These are phyloP conservation scores for Tricholomella constricta DNA, from an alignment of 768 basidiomycete genomes.

Conservation along the genomic window DNA sequence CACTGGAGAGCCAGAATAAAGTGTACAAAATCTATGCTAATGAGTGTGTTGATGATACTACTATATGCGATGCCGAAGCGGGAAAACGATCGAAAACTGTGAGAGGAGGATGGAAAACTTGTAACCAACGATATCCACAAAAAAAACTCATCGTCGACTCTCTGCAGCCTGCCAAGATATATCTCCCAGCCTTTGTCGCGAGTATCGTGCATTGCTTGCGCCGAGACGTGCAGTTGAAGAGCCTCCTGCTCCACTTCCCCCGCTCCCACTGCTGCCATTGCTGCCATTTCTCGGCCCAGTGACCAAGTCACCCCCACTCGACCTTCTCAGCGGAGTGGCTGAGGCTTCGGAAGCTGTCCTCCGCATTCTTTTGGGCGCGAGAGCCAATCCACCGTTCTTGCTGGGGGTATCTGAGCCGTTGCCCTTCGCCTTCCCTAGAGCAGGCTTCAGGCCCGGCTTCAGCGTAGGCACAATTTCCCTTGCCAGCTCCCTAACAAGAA, in stretches of 20 bases:
- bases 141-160: slow-evolving; percentile 12
- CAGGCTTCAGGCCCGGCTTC: slow-evolving; percentile 68
- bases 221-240: slow-evolving; percentile 30
- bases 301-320: slow-evolving; percentile 19
- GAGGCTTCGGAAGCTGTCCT: slow-evolving; percentile 73
- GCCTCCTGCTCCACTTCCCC: slow-evolving; percentile 2
- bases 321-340: slow-evolving; percentile 27
- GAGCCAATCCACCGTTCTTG: slow-evolving; percentile 23
- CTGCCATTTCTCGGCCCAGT: slow-evolving; percentile 3
- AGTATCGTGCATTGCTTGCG: slow-evolving; percentile 37
- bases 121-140: slow-evolving; percentile 6
- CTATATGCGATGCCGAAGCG: slow-evolving; percentile 17
- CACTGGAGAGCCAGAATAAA: neutral
- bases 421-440: slow-evolving; percentile 27
- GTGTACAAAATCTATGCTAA: slow-evolving; percentile 23
- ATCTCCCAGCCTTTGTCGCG: slow-evolving; percentile 60
- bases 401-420: slow-evolving; percentile 22
- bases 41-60: slow-evolving; percentile 24
- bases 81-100: slow-evolving; percentile 13
- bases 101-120: slow-evolving; percentile 1
- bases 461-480: slow-evolving; percentile 82
- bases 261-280: slow-evolving; percentile 8
- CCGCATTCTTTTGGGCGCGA: slow-evolving; percentile 67
- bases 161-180: slow-evolving; percentile 54
- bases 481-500: slow-evolving; percentile 88